phyloP scores from a whole-genome alignment of 768 basidiomycete species.

The Rubroboletus satanas region DNA sequence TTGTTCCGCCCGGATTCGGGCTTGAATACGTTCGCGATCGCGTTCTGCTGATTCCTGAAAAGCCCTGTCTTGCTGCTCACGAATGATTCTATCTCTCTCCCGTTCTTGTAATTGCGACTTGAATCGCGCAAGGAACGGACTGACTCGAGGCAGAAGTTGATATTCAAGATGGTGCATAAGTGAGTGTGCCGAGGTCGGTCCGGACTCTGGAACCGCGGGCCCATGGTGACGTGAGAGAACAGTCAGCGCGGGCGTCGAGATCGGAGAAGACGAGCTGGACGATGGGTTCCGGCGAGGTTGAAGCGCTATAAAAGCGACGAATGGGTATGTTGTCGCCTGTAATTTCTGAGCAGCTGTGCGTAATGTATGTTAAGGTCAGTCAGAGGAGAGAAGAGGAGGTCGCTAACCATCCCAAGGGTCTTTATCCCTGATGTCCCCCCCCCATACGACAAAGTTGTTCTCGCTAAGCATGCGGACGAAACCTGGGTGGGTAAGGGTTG shows the following conservation, averaged over 20 bases:
- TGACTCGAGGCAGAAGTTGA: slow-evolving; percentile 77
- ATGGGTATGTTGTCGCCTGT: slow-evolving; percentile 88
- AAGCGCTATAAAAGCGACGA: slow-evolving; percentile 86
- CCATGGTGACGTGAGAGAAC: slow-evolving; percentile 87
- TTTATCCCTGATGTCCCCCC: slow-evolving; percentile 79
- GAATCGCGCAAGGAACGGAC: slow-evolving; percentile 67
- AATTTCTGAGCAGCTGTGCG: slow-evolving; percentile 60
- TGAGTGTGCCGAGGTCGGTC: slow-evolving; percentile 57
- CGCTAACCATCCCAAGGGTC: slow-evolving; percentile 73
- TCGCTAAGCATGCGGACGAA: slow-evolving; percentile 67
- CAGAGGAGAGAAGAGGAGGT: not conserved
- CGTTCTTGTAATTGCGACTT: slow-evolving; percentile 47
- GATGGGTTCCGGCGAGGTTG: slow-evolving; percentile 58
- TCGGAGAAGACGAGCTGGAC: slow-evolving; percentile 32
- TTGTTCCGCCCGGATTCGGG: slow-evolving; percentile 46
- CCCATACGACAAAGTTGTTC: slow-evolving; percentile 85
- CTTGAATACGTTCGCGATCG: slow-evolving; percentile 68
- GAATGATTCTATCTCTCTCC: slow-evolving; percentile 54
- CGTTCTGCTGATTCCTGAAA: slow-evolving; percentile 59
- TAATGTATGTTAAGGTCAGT: not conserved
- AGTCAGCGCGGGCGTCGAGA: slow-evolving; percentile 54
- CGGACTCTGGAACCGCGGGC: slow-evolving; percentile 43
- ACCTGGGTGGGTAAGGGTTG: slow-evolving; percentile 69
- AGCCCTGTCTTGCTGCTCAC: slow-evolving; percentile 81
- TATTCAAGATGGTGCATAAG: slow-evolving; percentile 65